Percentiles rank a stretch among this genome's conserved stretches.
Evolutionary conservation across 2,329 filamentous ascomycete genomes (phyloP).

Genomic region (Epichloe festucae): DNA sequence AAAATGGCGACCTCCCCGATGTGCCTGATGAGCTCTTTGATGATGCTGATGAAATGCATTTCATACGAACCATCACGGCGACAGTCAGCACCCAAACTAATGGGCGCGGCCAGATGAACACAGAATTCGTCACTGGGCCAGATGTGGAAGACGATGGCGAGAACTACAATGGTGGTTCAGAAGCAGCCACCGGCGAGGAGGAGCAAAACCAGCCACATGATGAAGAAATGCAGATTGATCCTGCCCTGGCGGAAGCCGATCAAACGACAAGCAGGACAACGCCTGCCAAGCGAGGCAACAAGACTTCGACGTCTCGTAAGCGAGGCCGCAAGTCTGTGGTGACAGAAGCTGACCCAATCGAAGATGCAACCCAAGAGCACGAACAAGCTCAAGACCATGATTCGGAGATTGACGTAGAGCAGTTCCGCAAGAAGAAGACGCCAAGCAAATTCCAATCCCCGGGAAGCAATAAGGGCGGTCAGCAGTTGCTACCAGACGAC

Average conservation of each 20-base stretch:
- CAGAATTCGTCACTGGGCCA: conserved; percentile 18
- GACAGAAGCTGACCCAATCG: conserved; percentile 19
- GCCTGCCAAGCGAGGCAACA: conserved; percentile 14
- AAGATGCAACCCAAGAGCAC: conserved; percentile 12
- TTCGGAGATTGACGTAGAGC: conserved; percentile 16
- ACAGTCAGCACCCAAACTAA: neutral
- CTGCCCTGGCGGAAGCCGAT: conserved; percentile 12
- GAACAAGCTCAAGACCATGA: conserved; percentile 9
- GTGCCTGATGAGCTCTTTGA: conserved; percentile 18
- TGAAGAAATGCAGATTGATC: conserved; percentile 21
- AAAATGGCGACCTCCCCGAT: conserved; percentile 21
- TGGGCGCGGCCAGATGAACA: conserved; percentile 9
- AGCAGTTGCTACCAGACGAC: conserved; percentile 7
- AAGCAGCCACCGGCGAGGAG: conserved; percentile 3
- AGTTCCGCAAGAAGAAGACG: conserved; percentile 15
- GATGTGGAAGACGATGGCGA: conserved; percentile 15
- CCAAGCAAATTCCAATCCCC: conserved; percentile 17
- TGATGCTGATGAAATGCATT: conserved; percentile 20
- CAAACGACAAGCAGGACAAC: conserved; percentile 14
- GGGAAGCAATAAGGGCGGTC: conserved; percentile 5
- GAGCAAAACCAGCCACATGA: conserved; percentile 7
- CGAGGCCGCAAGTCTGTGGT: conserved; percentile 12
- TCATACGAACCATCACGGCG: conserved; percentile 12
- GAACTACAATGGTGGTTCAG: conserved; percentile 6
- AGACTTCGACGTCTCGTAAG: conserved; percentile 12